Evolutionary conservation across 1,284 basidiomycete genomes (phyloP).

Genomic region (Leccinum fallax): DNA sequence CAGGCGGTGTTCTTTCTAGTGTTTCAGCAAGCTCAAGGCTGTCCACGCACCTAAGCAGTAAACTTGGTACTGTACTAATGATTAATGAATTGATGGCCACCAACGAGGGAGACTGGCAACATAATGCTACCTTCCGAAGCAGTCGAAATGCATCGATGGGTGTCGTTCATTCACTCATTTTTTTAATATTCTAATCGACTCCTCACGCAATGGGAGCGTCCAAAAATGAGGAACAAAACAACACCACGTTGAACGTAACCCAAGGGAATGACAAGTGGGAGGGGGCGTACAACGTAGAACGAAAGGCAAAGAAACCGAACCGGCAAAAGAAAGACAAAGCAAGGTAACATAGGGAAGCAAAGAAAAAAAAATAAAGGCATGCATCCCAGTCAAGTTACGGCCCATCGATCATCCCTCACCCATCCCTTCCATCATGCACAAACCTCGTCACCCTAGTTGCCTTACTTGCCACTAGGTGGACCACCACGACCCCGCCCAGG

Average conservation of each 20-base stretch:
- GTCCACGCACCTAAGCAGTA: background rate
- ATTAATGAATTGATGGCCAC: background rate
- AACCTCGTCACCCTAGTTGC: conserved; percentile 5
- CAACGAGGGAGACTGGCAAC: background rate
- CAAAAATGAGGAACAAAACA: conserved; percentile 14
- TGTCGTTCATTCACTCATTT: conserved; percentile 4
- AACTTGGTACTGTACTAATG: too few relatives aligned
- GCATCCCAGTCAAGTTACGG: conserved; percentile 13
- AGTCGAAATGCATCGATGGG: background rate
- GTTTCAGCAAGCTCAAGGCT: background rate
- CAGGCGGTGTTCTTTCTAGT: background rate
- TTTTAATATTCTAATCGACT: conserved; percentile 26
- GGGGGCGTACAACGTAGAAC: conserved; percentile 21
- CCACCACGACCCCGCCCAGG: conserved; percentile 38
- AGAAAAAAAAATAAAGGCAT: conserved; percentile 9
- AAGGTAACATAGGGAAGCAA: conserved; percentile 18
- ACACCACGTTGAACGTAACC: conserved; percentile 18
- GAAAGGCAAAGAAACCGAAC: conserved; percentile 5
- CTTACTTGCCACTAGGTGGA: conserved; percentile 29
- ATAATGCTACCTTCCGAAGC: background rate
- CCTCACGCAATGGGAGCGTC: conserved; percentile 28
- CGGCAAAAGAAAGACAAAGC: conserved; percentile 11
- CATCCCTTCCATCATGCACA: conserved; percentile 4
- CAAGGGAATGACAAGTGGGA: conserved; percentile 14
- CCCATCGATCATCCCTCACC: background rate